phyloP scores from a whole-genome alignment of 768 basidiomycete species.

The Collybiopsis confluens region DNA sequence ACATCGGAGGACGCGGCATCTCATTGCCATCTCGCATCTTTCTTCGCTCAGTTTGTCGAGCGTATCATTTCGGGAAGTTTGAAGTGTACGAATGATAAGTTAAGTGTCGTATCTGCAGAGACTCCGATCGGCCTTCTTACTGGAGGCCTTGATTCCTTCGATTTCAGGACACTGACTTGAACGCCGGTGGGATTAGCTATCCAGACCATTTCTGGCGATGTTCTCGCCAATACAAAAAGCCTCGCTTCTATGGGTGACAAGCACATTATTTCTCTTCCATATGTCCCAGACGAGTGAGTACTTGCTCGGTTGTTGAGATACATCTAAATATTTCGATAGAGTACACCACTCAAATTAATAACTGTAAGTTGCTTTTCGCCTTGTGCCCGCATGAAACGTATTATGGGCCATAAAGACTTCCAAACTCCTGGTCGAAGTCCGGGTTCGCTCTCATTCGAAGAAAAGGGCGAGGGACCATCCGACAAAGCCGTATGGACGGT shows the following conservation, averaged over 20 bases:
- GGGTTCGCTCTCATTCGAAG: conserved; percentile 46
- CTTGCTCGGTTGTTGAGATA: too few relatives aligned
- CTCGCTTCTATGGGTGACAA: neutral
- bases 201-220: neutral
- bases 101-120: neutral
- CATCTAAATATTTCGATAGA: neutral
- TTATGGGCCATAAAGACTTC: too few relatives aligned
- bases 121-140: neutral
- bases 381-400: neutral
- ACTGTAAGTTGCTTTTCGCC: conserved; percentile 25
- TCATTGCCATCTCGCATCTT: neutral
- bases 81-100: neutral
- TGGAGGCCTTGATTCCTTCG: neutral
- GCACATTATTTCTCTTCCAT: neutral
- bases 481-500: conserved; percentile 52
- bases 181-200: neutral
- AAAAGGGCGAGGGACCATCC: conserved; percentile 37
- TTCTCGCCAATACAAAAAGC: neutral
- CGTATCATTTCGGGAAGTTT: neutral
- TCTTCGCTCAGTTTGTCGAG: neutral
- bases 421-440: conserved; percentile 38
- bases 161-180: neutral
- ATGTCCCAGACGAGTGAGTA: conserved; percentile 7
- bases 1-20: neutral
- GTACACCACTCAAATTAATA: conserved; percentile 26